A percentile compares a stretch with the other conserved stretches of the same genome.
phyloP scores from a whole-genome alignment of 257 asterid genomes.

The Ilex aquifolium region DNA sequence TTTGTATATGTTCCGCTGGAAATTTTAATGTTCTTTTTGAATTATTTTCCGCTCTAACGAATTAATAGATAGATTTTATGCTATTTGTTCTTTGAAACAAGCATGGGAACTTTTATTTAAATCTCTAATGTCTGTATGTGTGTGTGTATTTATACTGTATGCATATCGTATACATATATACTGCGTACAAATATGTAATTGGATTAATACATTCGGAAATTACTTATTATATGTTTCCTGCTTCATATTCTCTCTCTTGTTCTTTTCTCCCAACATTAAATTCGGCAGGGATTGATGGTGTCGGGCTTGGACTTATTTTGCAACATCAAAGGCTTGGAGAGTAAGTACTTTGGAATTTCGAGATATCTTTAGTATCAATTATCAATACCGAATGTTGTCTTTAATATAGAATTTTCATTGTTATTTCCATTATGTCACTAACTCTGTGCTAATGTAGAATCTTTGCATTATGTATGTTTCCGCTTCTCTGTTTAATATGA shows the following conservation, averaged over 20 bases:
- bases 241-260: too few species aligned
- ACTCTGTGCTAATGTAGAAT: background rate
- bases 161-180: too few species aligned
- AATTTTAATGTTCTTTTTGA: background rate
- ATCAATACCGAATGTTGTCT: background rate
- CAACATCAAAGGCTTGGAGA: slow-evolving; percentile 54
- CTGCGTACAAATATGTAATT: too few species aligned
- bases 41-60: too few species aligned
- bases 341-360: slow-evolving; percentile 26
- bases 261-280: background rate
- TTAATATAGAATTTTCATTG: background rate
- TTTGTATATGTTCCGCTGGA: too few species aligned
- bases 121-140: too few species aligned
- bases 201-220: too few species aligned
- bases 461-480: background rate
- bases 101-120: too few species aligned
- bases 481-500: background rate
- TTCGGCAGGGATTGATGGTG: slow-evolving; percentile 54
- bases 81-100: too few species aligned
- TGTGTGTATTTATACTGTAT: too few species aligned
- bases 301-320: slow-evolving; percentile 61
- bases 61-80: too few species aligned
- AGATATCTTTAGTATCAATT: background rate
- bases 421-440: background rate
- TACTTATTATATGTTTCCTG: too few species aligned